phyloP scores from a whole-genome alignment of 2,329 filamentous ascomycete genomes.

The Phaeosphaeriaceae sp. region DNA sequence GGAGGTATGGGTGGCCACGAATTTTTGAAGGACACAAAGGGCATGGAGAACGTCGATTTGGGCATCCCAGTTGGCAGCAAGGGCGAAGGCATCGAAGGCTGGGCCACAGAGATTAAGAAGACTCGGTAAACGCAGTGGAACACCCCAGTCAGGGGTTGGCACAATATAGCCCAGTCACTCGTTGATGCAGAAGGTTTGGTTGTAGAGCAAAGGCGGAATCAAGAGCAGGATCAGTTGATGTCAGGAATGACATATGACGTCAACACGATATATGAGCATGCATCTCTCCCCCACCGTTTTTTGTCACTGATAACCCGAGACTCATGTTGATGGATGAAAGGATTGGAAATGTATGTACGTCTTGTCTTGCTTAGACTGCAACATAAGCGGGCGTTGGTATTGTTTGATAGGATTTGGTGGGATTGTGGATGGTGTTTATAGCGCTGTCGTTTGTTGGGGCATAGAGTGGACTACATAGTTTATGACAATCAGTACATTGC shows the following conservation, averaged over 20 bases:
- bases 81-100: constrained; percentile 93
- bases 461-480: too few relatives aligned
- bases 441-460: too few relatives aligned
- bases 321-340: too few relatives aligned
- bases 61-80: constrained; percentile 78
- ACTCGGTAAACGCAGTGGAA: constrained; percentile 31
- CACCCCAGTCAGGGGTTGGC: background rate
- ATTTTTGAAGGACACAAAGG: constrained; percentile 84
- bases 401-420: background rate
- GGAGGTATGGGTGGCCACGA: constrained; percentile 89
- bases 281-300: background rate
- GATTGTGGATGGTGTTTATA: background rate
- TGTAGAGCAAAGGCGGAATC: background rate
- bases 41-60: constrained; percentile 82
- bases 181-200: constrained; percentile 3
- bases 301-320: background rate
- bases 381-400: background rate
- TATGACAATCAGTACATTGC: too few relatives aligned
- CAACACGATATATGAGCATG: background rate
- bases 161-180: background rate
- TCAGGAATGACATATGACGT: constrained; percentile 3
- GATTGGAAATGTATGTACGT: background rate
- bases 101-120: constrained; percentile 84
- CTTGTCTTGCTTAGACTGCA: background rate
- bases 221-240: background rate